phyloP scores from a whole-genome alignment of 116 monocot genomes.

The Papilionanthe hybrid region DNA sequence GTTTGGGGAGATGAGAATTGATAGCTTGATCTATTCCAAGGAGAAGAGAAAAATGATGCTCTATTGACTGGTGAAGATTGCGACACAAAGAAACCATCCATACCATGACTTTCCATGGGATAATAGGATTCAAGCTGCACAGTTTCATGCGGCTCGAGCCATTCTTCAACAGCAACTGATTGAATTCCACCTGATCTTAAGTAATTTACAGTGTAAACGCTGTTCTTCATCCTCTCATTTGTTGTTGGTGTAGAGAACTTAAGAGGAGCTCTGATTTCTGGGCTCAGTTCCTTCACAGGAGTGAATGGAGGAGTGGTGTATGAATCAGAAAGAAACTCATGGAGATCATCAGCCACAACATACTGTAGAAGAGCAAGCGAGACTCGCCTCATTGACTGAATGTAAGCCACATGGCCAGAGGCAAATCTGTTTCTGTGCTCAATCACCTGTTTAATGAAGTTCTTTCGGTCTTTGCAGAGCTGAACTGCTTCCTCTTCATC shows the following conservation, averaged over 20 bases:
- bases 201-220: slow-evolving; percentile 38
- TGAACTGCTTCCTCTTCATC: slow-evolving; percentile 70
- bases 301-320: slow-evolving; percentile 66
- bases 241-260: slow-evolving; percentile 22
- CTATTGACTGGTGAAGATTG: slow-evolving; percentile 33
- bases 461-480: slow-evolving; percentile 74
- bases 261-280: slow-evolving; percentile 39
- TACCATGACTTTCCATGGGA: slow-evolving; percentile 34
- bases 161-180: slow-evolving; percentile 53
- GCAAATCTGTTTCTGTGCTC: slow-evolving; percentile 68
- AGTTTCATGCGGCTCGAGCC: slow-evolving; percentile 51
- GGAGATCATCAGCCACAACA: slow-evolving; percentile 49
- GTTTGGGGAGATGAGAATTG: slow-evolving; percentile 63
- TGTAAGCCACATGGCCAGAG: slow-evolving; percentile 62
- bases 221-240: slow-evolving; percentile 29
- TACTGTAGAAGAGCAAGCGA: slow-evolving; percentile 53
- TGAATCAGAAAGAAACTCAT: slow-evolving; percentile 50
- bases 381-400: slow-evolving; percentile 60
- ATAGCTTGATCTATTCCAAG: slow-evolving; percentile 34
- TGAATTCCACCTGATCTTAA: slow-evolving; percentile 48
- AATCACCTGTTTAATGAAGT: slow-evolving; percentile 77
- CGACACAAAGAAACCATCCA: slow-evolving; percentile 39
- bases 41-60: slow-evolving; percentile 34
- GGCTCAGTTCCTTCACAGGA: slow-evolving; percentile 60
- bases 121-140: slow-evolving; percentile 55